These are phyloP conservation scores for Zygotorulaspora mrakii DNA, from an alignment of 1,139 yeast genomes.

Conservation along the genomic window DNA sequence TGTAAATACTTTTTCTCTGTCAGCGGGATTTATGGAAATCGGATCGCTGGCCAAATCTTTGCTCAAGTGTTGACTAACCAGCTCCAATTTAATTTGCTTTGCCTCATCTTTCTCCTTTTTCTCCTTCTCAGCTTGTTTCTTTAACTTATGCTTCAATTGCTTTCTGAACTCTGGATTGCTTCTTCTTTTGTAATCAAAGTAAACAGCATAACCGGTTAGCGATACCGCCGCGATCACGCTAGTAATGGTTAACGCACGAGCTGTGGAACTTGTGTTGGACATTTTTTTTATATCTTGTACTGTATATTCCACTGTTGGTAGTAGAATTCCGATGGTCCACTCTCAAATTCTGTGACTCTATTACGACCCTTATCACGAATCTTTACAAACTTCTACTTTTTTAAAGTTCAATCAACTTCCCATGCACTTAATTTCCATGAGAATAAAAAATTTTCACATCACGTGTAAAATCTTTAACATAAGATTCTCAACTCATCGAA, in stretches of 20 bases:
- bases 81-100: constrained; percentile 57
- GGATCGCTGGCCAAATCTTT: constrained; percentile 68
- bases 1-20: constrained; percentile 71
- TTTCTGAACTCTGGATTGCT: constrained; percentile 76
- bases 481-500: neutral
- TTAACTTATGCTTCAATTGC: constrained; percentile 58
- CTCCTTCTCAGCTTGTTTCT: constrained; percentile 55
- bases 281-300: constrained; percentile 24
- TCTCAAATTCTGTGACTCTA: neutral
- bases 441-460: constrained; percentile 15
- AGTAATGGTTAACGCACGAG: constrained; percentile 41
- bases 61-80: constrained; percentile 58
- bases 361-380: neutral
- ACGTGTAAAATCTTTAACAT: constrained; percentile 8
- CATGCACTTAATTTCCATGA: neutral
- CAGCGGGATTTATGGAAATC: constrained; percentile 62
- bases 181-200: constrained; percentile 92
- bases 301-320: neutral
- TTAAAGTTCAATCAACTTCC: constrained; percentile 3
- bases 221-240: constrained; percentile 55
- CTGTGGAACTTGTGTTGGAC: constrained; percentile 24
- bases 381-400: neutral
- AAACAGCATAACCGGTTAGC: constrained; percentile 69
- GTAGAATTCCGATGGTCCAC: neutral
- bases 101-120: constrained; percentile 56